Base-by-base conservation (phyloP, 2,329 filamentous ascomycete species). In the Curvularia sp. region DNA sequence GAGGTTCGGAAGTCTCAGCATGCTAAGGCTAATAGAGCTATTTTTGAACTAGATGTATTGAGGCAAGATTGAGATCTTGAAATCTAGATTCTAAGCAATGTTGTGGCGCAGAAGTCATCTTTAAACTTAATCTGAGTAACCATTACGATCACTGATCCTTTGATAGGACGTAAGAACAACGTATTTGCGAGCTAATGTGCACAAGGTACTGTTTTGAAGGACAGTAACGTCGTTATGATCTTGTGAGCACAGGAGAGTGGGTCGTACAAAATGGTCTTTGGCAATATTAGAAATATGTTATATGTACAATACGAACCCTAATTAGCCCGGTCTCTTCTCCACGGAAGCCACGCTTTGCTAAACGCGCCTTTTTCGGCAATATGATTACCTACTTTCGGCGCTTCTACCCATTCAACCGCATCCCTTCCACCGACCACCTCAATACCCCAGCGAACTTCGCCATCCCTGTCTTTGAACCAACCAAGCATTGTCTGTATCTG, bases 401-500 rank as follows among this genome's bases (percentile, higher is more conserved):
- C 23, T 27, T 43, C 41, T 27, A 43, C 41, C 41, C 41, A 43
- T 43, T 43, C 41, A 9, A 43, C 41, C 12, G 23, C 23, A 27
- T 64, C 54, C 3, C 51, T 48, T 7, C 64, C 61, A 13, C 67
- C 65, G 36, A 70, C 65, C 19, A 71, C 60, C 42, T 72, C 66
- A 27, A 72, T 42, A 12, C 67, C 67, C 66, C 67, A 69, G 50
- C 64, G 55, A 9, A 64, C 52, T 25, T 66, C 50, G 1, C 67
- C 64, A 21, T 68, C 58, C 9, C 43, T 39, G 9, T 57, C 60
- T 27, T 56, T 64, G 56, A 70, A 72, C 66, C 67, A 71, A 5
- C 64, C 65, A 10, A 71, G 21, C 61, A 58, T 67, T 1, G 63
- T 64, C 42, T 49, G 1, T 7, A 63, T 42, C 2, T 67, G 55